These are phyloP conservation scores for Botryotinia calthae DNA, from an alignment of 2,329 filamentous ascomycete genomes.

Conservation along the genomic window DNA sequence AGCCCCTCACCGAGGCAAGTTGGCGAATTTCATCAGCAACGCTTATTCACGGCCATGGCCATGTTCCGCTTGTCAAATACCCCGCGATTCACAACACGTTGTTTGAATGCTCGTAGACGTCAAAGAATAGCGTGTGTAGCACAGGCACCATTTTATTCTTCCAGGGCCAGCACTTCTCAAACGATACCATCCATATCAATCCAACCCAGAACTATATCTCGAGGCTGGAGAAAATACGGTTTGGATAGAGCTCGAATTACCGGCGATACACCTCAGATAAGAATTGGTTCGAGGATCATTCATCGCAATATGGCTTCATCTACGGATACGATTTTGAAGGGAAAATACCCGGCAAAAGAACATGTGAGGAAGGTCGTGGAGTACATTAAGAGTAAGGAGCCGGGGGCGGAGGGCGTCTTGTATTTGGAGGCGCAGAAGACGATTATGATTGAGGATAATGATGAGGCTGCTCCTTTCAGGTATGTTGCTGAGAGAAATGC, in stretches of 20 bases:
- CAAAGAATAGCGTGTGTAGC: background rate
- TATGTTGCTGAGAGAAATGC: slow-evolving; percentile 41
- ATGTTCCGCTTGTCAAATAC: slow-evolving; percentile 12
- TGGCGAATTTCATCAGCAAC: background rate
- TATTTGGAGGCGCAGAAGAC: slow-evolving; percentile 86
- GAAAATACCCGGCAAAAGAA: slow-evolving; percentile 77
- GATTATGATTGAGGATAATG: slow-evolving; percentile 83
- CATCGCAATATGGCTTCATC: background rate
- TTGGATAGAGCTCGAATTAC: background rate
- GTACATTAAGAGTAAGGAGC: slow-evolving; percentile 66
- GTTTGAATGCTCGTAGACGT: background rate
- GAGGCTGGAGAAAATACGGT: background rate
- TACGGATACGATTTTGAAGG: slow-evolving; percentile 48
- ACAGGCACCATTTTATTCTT: background rate
- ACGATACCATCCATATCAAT: background rate
- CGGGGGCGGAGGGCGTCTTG: slow-evolving; percentile 67
- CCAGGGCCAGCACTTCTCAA: background rate
- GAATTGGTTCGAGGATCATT: background rate
- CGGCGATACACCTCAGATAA: background rate
- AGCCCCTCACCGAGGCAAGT: background rate
- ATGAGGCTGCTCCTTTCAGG: slow-evolving; percentile 78
- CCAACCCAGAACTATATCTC: background rate
- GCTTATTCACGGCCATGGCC: slow-evolving; percentile 11
- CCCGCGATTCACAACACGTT: slow-evolving; percentile 12
- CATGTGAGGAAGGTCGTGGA: slow-evolving; percentile 83